phyloP scores from a whole-genome alignment of 2,329 filamentous ascomycete genomes.

The Penicillium corylophilum region DNA sequence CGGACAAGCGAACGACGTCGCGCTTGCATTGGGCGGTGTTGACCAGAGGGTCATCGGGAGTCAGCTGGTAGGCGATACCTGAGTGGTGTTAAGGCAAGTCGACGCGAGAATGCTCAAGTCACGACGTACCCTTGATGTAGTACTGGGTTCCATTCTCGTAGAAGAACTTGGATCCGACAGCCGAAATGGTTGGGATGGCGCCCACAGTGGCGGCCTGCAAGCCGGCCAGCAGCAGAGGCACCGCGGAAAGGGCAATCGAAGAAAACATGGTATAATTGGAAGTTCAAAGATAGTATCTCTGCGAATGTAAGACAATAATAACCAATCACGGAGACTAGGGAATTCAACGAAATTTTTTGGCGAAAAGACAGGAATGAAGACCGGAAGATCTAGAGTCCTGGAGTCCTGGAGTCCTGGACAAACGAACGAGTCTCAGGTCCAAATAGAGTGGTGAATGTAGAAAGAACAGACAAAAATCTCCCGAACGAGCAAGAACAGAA shows the following conservation, averaged over 20 bases:
- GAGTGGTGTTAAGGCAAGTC: constrained; percentile 7
- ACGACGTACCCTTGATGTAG: constrained; percentile 70
- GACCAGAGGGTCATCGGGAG: constrained; percentile 71
- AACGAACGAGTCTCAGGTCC: constrained; percentile 8
- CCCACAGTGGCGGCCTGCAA: constrained; percentile 28
- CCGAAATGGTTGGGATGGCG: constrained; percentile 57
- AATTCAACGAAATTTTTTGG: neutral
- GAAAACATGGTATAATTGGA: constrained; percentile 20
- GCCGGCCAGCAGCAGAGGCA: constrained; percentile 27
- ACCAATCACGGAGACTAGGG: neutral
- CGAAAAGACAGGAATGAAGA: neutral
- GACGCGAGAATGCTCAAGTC: neutral
- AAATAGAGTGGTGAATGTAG: neutral
- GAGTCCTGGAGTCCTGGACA: constrained; percentile 9
- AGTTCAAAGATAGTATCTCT: constrained; percentile 1
- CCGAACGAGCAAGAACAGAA: constrained; percentile 2
- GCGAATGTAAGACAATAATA: constrained; percentile 1
- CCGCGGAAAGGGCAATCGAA: constrained; percentile 16
- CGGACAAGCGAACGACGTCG: constrained; percentile 75
- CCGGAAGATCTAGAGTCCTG: too few relatives aligned
- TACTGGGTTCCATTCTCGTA: constrained; percentile 76
- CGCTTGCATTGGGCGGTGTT: constrained; percentile 72
- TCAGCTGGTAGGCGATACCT: constrained; percentile 72
- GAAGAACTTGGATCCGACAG: constrained; percentile 81
- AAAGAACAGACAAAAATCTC: constrained; percentile 3